These are phyloP conservation scores for Pseudofabraea citricarpa DNA, from an alignment of 2,329 filamentous ascomycete genomes.

Conservation along the genomic window DNA sequence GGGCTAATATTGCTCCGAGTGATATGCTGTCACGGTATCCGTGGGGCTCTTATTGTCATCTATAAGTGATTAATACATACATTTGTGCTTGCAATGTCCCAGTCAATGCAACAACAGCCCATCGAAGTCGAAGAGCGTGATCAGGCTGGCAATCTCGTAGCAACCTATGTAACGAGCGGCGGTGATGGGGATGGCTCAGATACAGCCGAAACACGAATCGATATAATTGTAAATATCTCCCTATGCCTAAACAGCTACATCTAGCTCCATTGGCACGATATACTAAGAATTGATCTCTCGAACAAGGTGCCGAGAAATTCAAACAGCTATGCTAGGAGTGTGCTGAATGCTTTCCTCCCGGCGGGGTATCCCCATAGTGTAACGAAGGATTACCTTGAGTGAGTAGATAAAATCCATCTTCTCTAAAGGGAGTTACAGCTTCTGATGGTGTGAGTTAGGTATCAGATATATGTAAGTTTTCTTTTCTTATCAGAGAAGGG, in stretches of 20 bases:
- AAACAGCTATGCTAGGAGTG: slow-evolving; percentile 20
- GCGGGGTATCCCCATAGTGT: slow-evolving; percentile 67
- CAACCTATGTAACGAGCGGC: slow-evolving; percentile 22
- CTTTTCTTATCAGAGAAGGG: slow-evolving; percentile 32
- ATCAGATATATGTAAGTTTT: slow-evolving; percentile 60
- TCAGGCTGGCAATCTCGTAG: slow-evolving; percentile 26
- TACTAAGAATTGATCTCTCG: too few relatives aligned
- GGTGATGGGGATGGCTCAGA: neutral
- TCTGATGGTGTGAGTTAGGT: slow-evolving; percentile 36
- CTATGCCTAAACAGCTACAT: too few relatives aligned
- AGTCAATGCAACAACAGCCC: too few relatives aligned
- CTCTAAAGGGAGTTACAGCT: neutral
- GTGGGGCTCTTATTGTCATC: too few relatives aligned
- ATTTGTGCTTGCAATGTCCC: too few relatives aligned
- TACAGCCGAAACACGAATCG: slow-evolving; percentile 12
- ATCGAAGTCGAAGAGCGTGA: slow-evolving; percentile 23
- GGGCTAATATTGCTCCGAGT: too few relatives aligned
- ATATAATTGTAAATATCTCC: slow-evolving; percentile 24
- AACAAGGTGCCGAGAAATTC: slow-evolving; percentile 19
- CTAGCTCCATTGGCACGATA: too few relatives aligned
- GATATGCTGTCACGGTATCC: too few relatives aligned
- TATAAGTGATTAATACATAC: too few relatives aligned
- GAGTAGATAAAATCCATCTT: too few relatives aligned
- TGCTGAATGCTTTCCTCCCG: slow-evolving; percentile 61
- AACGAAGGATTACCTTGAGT: slow-evolving; percentile 65